These are phyloP conservation scores for Rhododendron ovatum DNA, from an alignment of 148 eudicot genomes.

Conservation along the genomic window DNA sequence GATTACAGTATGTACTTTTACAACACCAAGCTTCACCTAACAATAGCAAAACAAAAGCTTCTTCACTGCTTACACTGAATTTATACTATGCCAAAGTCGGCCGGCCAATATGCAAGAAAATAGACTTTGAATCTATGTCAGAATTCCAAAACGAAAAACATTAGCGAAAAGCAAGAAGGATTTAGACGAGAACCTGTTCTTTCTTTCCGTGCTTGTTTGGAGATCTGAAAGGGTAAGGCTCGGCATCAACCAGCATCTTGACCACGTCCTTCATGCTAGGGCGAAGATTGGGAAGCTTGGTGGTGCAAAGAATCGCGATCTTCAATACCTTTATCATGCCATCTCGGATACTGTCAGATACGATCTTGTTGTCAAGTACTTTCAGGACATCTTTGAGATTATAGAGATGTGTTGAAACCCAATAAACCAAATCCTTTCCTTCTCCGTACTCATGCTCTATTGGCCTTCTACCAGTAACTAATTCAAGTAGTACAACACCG, in stretches of 20 bases:
- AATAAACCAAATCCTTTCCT: constrained; percentile 70
- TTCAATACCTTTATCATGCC: constrained; percentile 49
- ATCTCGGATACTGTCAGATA: constrained; percentile 19
- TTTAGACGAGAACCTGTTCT: constrained; percentile 16
- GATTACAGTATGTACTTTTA: constrained; percentile 1
- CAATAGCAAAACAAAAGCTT: background rate
- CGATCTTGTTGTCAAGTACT: constrained; percentile 39
- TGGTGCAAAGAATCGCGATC: constrained; percentile 62
- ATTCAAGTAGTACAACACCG: constrained; percentile 81
- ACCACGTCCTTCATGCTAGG: constrained; percentile 89
- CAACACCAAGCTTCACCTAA: background rate
- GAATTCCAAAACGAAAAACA: background rate
- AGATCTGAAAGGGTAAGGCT: constrained; percentile 30
- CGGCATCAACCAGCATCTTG: constrained; percentile 75
- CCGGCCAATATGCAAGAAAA: background rate
- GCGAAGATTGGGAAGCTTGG: constrained; percentile 63
- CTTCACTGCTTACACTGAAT: background rate
- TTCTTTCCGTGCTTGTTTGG: constrained; percentile 11
- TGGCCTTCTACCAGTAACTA: constrained; percentile 66
- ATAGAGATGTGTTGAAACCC: constrained; percentile 47
- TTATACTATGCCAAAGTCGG: background rate
- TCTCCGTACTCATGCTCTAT: constrained; percentile 71
- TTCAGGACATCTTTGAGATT: constrained; percentile 19
- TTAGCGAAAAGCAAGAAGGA: background rate
- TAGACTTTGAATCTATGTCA: background rate